Conservation (phyloP, 352 stramenopile species). For the Pelagophyceae sp. region DNA sequence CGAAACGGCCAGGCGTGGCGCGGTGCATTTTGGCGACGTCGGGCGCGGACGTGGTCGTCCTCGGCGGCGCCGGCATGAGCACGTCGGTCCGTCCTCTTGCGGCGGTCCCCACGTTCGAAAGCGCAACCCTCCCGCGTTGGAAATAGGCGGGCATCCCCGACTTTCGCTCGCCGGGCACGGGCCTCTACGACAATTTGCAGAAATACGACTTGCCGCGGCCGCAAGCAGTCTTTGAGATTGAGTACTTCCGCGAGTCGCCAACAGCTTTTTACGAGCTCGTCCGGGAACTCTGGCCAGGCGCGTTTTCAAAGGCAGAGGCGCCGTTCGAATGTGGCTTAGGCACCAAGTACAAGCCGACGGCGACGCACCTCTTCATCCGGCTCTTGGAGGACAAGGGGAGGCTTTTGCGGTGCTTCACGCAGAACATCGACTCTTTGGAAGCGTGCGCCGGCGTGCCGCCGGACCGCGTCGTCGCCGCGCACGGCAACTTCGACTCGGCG, state of each 20-base stretch:
- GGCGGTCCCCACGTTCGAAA: background rate
- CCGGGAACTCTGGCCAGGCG: slow-evolving; percentile 59
- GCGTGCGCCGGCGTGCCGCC: slow-evolving; percentile 49
- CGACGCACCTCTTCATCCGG: slow-evolving; percentile 86
- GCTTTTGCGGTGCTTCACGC: slow-evolving; percentile 85
- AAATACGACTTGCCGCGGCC: slow-evolving; percentile 81
- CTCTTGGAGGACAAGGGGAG: slow-evolving; percentile 81
- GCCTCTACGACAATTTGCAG: slow-evolving; percentile 68
- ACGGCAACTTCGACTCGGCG: slow-evolving; percentile 85
- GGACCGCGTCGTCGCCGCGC: slow-evolving; percentile 78
- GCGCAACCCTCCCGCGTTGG: background rate
- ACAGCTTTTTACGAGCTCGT: slow-evolving; percentile 81
- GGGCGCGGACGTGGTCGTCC: background rate
- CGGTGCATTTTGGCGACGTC: background rate
- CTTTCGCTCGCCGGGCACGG: slow-evolving; percentile 74
- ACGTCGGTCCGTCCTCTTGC: background rate
- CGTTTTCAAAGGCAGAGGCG: background rate
- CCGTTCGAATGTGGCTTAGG: slow-evolving; percentile 71
- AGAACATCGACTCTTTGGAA: slow-evolving; percentile 97
- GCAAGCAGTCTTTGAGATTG: slow-evolving; percentile 94
- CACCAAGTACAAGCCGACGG: slow-evolving; percentile 60
- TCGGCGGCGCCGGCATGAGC: slow-evolving; percentile 12
- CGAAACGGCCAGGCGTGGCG: background rate
- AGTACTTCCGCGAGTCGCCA: slow-evolving; percentile 89
- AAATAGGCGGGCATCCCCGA: slow-evolving; percentile 80